Evolutionary conservation across 225 moss, liverwort and hornwort species (phyloP).

Genomic region (Pseudoscleropodium purum): DNA sequence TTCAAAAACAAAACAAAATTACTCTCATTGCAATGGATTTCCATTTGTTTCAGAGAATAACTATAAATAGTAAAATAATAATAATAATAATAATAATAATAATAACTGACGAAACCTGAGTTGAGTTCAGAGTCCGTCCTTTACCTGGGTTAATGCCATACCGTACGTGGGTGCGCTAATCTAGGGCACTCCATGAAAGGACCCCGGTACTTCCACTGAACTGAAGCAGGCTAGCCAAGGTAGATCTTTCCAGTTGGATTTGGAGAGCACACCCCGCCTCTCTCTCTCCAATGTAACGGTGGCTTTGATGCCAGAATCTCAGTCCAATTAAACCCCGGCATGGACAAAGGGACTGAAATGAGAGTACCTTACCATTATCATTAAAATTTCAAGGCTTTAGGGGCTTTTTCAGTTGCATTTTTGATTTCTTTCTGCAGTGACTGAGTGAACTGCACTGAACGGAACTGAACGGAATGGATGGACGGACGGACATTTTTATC

Average conservation of each 20-base stretch:
- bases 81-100: too few species aligned
- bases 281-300: not conserved
- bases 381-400: too few species aligned
- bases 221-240: not conserved
- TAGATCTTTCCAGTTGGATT: conserved; percentile 7
- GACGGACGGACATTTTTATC: not conserved
- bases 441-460: too few species aligned
- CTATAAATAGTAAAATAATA: too few species aligned
- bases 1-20: too few species aligned
- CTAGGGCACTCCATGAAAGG: not conserved
- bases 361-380: too few species aligned
- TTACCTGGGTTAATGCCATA: too few species aligned
- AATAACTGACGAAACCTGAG: too few species aligned
- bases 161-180: not conserved
- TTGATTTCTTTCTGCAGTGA: not conserved
- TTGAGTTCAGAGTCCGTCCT: too few species aligned
- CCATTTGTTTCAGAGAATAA: too few species aligned
- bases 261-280: not conserved
- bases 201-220: not conserved
- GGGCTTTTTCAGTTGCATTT: not conserved
- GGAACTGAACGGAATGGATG: too few species aligned
- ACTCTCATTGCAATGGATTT: too few species aligned
- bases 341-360: not conserved
- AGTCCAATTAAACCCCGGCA: not conserved
- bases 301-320: conserved; percentile 8